Evolutionary conservation across 2,329 filamentous ascomycete genomes (phyloP), one percentile per base, ranked within the genome.

Genomic region (Beauveria rudraprayagi): DNA sequence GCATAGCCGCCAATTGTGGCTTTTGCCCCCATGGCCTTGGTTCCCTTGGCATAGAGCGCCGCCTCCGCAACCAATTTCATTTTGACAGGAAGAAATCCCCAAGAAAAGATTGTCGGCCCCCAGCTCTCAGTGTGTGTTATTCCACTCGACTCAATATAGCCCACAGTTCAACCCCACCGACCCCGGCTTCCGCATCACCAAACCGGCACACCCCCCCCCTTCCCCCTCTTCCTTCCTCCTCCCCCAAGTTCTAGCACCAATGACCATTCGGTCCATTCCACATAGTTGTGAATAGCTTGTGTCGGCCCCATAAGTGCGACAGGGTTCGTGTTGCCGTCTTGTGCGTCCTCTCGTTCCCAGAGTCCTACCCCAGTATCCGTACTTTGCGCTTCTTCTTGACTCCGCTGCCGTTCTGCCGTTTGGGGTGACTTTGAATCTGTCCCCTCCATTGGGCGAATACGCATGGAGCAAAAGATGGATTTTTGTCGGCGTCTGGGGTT

Each of bases 131-230:
- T 41, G 46, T 28, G 46, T 22, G 43, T 51, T 24, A 43, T 22
- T 19, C 34, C 30, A 53, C 46, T 58, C 34, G 22, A 26, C 46
- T 50, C 34, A 9, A 50, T 16, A 58, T 43, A 51, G 22, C 30
- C 30, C 30, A 34, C 30, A 34, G 30, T 28, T 16, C 56, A 48
- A 48, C 44, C 34, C 44, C 46, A 51, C 56, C 46, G 30, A 43
- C 37, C 56, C 46, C 56, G 46, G 56, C 56, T 58, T 58, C 56
- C 56, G 56, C 56, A 50, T 50, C 46, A 58, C 56, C 56, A 22
- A 22, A 22, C 22, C 22, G 22, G 22, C 22, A 30, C 46, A 50
- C 56, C 37, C 56, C 56, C 56, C 56, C 22, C 55, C 19, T 44
- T 19, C 43, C 5, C n/a, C 26, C 34, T 9, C 28, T 11, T 34